phyloP scores from a whole-genome alignment of 2,329 filamentous ascomycete species.

The Penicillium olsonii region DNA sequence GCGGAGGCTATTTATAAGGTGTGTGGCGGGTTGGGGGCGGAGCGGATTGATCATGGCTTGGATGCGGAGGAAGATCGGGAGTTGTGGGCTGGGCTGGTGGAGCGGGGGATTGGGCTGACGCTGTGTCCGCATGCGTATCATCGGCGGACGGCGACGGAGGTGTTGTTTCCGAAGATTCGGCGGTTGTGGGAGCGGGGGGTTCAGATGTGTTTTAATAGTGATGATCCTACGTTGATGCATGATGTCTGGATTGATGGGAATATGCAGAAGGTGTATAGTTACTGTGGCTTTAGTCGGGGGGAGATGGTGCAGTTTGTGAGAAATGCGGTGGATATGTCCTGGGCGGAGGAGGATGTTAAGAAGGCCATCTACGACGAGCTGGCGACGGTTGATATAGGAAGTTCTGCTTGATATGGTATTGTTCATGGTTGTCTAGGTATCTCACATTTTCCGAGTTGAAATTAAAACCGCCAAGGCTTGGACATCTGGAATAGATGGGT shows the following conservation, averaged over 20 bases:
- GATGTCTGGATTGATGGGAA: conserved; percentile 54
- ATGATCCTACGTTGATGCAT: conserved; percentile 54
- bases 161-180: conserved; percentile 48
- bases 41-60: conserved; percentile 48
- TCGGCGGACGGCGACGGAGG: conserved; percentile 45
- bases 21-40: conserved; percentile 30
- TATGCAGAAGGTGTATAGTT: conserved; percentile 46
- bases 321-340: conserved; percentile 51
- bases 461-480: too few species aligned
- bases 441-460: too few species aligned
- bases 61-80: conserved; percentile 39
- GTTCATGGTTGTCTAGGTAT: too few species aligned
- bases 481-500: too few species aligned
- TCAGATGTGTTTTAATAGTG: conserved; percentile 51
- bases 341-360: conserved; percentile 48
- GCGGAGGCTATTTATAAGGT: conserved; percentile 37
- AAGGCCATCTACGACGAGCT: conserved; percentile 16
- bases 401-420: too few species aligned
- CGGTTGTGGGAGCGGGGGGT: conserved; percentile 48
- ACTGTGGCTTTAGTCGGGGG: conserved; percentile 42
- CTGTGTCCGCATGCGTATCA: conserved; percentile 44
- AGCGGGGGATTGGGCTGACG: conserved; percentile 41
- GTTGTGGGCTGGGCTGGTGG: conserved; percentile 35
- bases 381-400: conserved; percentile 11
- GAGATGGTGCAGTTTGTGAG: conserved; percentile 47